These are phyloP conservation scores for Cronartium quercuum DNA, from an alignment of 1,284 basidiomycete species.

Conservation along the genomic window DNA sequence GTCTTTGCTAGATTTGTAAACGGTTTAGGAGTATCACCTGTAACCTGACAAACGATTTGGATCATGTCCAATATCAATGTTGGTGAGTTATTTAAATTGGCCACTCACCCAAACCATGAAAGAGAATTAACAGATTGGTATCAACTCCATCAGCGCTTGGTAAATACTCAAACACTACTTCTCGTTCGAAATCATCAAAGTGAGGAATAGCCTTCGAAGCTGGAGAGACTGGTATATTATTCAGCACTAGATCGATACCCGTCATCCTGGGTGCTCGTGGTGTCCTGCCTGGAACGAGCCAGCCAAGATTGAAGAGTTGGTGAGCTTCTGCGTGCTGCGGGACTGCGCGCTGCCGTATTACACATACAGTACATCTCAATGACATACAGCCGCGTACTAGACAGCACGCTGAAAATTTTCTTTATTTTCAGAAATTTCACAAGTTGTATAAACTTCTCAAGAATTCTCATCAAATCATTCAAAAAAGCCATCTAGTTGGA, in stretches of 20 bases:
- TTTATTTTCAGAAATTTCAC: too few relatives aligned
- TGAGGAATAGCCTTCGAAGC: neutral
- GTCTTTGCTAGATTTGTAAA: slow-evolving; percentile 67
- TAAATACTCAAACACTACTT: slow-evolving; percentile 51
- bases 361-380: too few relatives aligned
- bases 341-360: too few relatives aligned
- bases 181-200: neutral
- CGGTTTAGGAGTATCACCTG: slow-evolving; percentile 73
- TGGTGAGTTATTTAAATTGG: neutral
- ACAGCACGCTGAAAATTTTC: too few relatives aligned
- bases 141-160: slow-evolving; percentile 73
- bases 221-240: neutral
- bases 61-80: neutral
- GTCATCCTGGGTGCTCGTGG: too few relatives aligned
- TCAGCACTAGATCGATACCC: neutral
- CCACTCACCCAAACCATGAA: slow-evolving; percentile 73
- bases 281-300: too few relatives aligned
- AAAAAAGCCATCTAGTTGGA: too few relatives aligned
- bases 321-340: too few relatives aligned
- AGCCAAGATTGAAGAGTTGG: too few relatives aligned
- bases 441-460: too few relatives aligned
- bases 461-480: too few relatives aligned
- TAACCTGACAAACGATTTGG: neutral
- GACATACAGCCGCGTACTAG: too few relatives aligned
- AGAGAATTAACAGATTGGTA: slow-evolving; percentile 73